Evolutionary conservation across 768 basidiomycete species (phyloP), one percentile per base, ranked within the genome.

Genomic region (Panaeolus cyanescens): DNA sequence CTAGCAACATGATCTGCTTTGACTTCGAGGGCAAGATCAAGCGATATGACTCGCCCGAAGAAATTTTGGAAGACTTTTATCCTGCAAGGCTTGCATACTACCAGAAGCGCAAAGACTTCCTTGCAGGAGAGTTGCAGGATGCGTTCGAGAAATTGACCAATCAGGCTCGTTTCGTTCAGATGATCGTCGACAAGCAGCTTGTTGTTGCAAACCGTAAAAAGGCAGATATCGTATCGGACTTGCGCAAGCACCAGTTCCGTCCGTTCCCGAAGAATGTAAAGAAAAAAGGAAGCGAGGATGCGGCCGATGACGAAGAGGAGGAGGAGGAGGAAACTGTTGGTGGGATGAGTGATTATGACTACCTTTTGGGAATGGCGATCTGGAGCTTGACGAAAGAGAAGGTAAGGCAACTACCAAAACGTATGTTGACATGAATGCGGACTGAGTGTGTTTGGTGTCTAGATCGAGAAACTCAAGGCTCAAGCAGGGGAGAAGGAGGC

Each of bases 1-100:
- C 94, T 15, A 85, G 86, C 72, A 99, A 99, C 78, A 99, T 99
- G 97, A 97, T 99, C 17, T 95, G 94, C 76, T 99, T 99, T 74
- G 96, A 99, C 75, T 85, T 92, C 62, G 92, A 96, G 17, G 90
- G 93, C 67, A 97, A 96, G 80, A 96, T 99, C 78, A 94, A 89
- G 78, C 96, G 89, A 76, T 99, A 98, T 73, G 79, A 85, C 17
- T 84, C 88, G 0, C 87, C 97, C 0, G 97, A 99, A 71, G 91
- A 95, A 65, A 93, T 99, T 57, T 74, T 99, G 45, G 88, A 93
- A 64, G 96, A 97, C 36, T 99, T 97, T 72, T 99, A 93, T 71
- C 91, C 93, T 28, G 78, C 88, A 59, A 87, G 97, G 15, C 77
- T 99, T 64, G 88, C 92, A 28, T 95, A 85, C 75, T 99, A 99